Base-by-base conservation (phyloP, 1,284 basidiomycete genomes). In the Tilletia walkeri region DNA sequence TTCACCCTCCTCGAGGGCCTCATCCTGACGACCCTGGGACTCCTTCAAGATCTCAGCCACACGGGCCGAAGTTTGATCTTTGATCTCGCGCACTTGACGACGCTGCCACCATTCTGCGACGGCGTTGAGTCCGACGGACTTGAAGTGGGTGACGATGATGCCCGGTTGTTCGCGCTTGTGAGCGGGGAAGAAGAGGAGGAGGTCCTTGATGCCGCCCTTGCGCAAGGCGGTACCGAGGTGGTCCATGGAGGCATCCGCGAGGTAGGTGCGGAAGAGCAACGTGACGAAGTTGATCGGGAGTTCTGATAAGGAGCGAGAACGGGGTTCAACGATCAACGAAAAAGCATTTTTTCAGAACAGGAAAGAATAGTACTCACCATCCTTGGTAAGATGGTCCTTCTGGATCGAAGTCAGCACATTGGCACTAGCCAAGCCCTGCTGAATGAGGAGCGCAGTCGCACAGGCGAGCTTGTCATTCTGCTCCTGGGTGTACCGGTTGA, bases 351-450 rank as follows among this genome's bases (percentile, higher is more conserved):
- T 30, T 30, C 24, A 30, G 24, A 30, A 30, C 24, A 30, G 24
- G 24, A 30, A 30, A 30, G 24, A 2, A 30, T 30, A n/a, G 84
- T 1, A 56, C 86, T 67, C 72, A 91, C 92, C 90, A 78, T 97
- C 94, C 86, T 97, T 97, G 82, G 95, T 88, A 73, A 98, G 88
- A 84, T 96, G 94, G 78, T 97, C 95, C 85, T 94, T 95, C 77
- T 91, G 90, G 78, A 98, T 86, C 84, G 89, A 90, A 80, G 89
- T 88, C 67, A 98, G 87, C 83, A 92, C 92, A 78, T 88, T 87
- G 18, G 92, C 89, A 73, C 88, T 88, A 72, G 90, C 89, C 73
- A 95, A 89, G 70, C 92, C 90, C 81, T 92, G 91, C 54, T 91
- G 88, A 74, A 96, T 87, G 80, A 96, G 85, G 38, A 95, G 88